Base-by-base conservation (phyloP, 176 grass and related monocot species). In the Carex myosuroides region DNA sequence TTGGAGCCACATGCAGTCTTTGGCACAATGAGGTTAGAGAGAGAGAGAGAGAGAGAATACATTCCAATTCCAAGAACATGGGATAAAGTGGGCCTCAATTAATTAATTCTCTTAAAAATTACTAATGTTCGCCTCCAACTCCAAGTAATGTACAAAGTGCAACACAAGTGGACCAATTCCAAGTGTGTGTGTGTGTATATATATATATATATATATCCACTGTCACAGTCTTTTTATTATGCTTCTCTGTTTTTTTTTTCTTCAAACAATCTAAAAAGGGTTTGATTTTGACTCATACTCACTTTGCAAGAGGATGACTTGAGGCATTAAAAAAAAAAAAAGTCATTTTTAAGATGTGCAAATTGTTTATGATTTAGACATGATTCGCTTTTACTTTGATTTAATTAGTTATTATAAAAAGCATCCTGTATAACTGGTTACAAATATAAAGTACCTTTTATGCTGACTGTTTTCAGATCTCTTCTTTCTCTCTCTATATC, bases 321-420 rank as follows among this genome's bases (percentile, higher is more conserved):
- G 13, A 83, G 81, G 81, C 81, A 83, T 56, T 83, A 12, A 41
- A 6, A 5, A 54, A 65, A 67, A n/a, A 42, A 68, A 55, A 44
- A 53, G 42, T 11, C 81, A 83, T 68, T 83, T 83, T 81, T 66
- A 54, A 82, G 62, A 29, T 37, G 13, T 69, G 62, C 81, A 83
- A 69, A 50, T 83, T 83, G 81, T 83, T 83, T 83, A 83, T 83
- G 81, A 83, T 83, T 68, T 83, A 68, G 81, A 83, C 80, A 83
- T 69, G 81, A 83, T 83, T 20, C 62, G 7, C 26, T 42, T 83
- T 66, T 83, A 54, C 80, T 46, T 66, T 46, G 24, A 83, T 69
- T 83, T 64, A 26, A 26, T 26, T 26, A 14, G 41, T 48, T 83
- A 61, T 64, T 79, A 81, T 62, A 81, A 30, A 54, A 53, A 52